Conservation (phyloP, 2,329 filamentous ascomycete genomes). For the Ustulina deusta region DNA sequence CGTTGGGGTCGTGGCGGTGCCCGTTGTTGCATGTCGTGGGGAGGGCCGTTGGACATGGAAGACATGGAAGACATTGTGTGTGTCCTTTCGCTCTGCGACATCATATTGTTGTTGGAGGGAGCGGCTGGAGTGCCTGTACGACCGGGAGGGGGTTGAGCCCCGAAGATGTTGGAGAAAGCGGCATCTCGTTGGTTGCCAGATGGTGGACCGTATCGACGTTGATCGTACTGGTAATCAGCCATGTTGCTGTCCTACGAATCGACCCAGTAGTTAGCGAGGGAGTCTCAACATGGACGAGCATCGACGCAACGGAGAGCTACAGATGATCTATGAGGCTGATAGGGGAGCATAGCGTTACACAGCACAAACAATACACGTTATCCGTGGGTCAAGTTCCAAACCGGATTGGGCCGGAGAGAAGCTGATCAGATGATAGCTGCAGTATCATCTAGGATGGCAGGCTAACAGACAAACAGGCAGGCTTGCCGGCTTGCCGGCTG, state of each 20-base stretch:
- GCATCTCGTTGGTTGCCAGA: conserved; percentile 84
- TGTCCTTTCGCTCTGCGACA: conserved; percentile 74
- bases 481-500: background rate
- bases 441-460: background rate
- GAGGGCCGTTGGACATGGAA: conserved; percentile 71
- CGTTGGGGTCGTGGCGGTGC: conserved; percentile 66
- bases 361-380: conserved; percentile 19
- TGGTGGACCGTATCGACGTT: conserved; percentile 65
- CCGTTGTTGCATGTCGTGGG: conserved; percentile 67
- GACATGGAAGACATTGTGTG: conserved; percentile 85
- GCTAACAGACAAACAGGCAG: background rate
- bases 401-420: conserved; percentile 18
- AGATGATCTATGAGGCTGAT: conserved; percentile 28
- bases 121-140: conserved; percentile 97
- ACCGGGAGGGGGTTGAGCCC: conserved; percentile 83
- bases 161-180: conserved; percentile 96
- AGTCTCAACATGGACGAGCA: conserved; percentile 15
- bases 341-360: conserved; percentile 31
- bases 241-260: conserved; percentile 61
- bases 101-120: conserved; percentile 68
- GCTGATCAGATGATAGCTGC: conserved; percentile 21
- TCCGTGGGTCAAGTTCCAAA: background rate
- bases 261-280: conserved; percentile 42
- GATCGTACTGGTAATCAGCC: conserved; percentile 70
- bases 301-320: conserved; percentile 21